A percentile compares a stretch with the other conserved stretches of the same genome.
phyloP scores from a whole-genome alignment of 495 filamentous ascomycete genomes.

The Evernia prunastri region DNA sequence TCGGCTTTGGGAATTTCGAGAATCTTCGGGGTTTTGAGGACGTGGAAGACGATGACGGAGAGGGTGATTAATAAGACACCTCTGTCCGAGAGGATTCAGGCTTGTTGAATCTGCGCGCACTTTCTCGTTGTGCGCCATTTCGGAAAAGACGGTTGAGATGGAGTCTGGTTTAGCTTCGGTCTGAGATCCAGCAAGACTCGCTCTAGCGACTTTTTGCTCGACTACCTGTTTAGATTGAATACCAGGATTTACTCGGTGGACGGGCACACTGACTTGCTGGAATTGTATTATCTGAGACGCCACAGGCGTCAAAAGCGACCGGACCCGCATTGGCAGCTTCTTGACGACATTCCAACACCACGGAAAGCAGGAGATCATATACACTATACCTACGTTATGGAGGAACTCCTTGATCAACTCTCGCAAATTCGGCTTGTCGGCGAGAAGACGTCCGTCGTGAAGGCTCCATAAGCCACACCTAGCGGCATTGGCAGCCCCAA shows the following conservation, averaged over 20 bases:
- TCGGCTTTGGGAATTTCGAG: constrained; percentile 31
- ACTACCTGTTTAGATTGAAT: neutral
- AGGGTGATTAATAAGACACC: constrained; percentile 32
- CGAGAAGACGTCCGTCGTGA: constrained; percentile 41
- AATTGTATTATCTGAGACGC: neutral
- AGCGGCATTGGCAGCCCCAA: constrained; percentile 28
- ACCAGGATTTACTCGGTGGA: neutral
- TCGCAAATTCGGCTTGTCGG: constrained; percentile 5
- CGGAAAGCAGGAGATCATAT: constrained; percentile 14
- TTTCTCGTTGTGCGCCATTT: constrained; percentile 1
- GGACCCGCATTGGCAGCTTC: constrained; percentile 4
- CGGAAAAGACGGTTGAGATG: neutral
- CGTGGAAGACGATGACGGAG: constrained; percentile 30
- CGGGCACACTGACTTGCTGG: neutral
- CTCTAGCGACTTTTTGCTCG: neutral
- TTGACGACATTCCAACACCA: neutral
- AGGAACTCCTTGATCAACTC: constrained; percentile 14
- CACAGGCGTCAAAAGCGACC: neutral
- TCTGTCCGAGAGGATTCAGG: neutral
- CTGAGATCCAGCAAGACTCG: neutral
- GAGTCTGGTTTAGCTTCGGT: neutral
- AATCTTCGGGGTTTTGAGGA: constrained; percentile 28
- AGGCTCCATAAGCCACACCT: constrained; percentile 33
- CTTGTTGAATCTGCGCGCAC: neutral
- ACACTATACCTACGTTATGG: constrained; percentile 12